phyloP scores from a whole-genome alignment of 352 stramenopile genomes.

The Globisporangium acanthophoron region DNA sequence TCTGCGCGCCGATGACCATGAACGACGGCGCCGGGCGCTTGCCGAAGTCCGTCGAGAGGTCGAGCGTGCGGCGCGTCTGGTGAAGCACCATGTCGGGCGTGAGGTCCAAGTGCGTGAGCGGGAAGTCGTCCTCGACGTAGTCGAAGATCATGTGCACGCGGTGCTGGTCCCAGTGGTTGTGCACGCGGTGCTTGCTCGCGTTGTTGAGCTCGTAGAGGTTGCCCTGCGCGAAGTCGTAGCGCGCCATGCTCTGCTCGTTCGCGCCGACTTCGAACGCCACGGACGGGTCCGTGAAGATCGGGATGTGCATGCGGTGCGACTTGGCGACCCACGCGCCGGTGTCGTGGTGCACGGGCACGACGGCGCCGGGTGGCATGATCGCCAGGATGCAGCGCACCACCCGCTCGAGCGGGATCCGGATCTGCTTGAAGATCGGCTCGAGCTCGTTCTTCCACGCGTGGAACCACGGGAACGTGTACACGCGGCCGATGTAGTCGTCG shows the following conservation, averaged over 20 bases:
- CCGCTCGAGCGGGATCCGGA: conserved; percentile 76
- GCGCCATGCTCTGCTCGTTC: conserved; percentile 78
- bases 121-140: conserved; percentile 90
- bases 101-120: conserved; percentile 69
- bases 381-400: conserved; percentile 94
- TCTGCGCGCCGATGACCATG: conserved; percentile 94
- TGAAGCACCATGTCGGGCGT: conserved; percentile 88
- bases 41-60: conserved; percentile 83
- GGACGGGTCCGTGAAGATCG: conserved; percentile 86
- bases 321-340: conserved; percentile 95
- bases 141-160: conserved; percentile 98
- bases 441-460: conserved; percentile 75
- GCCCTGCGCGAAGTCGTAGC: conserved; percentile 91
- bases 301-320: conserved; percentile 96
- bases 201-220: conserved; percentile 99
- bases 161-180: conserved; percentile 88
- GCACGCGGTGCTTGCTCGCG: conserved; percentile 93
- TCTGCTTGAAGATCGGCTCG: conserved; percentile 85
- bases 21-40: conserved; percentile 86
- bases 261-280: conserved; percentile 87
- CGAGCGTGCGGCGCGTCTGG: conserved; percentile 95
- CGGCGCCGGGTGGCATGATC: conserved; percentile 91
- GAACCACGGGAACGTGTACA: conserved; percentile 96
- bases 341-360: conserved; percentile 97
- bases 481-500: conserved; percentile 96